Percentiles rank a stretch among this genome's conserved stretches.
These are phyloP conservation scores for Tetragonia tetragonoides DNA, from an alignment of 148 eudicot genomes.

Conservation along the genomic window DNA sequence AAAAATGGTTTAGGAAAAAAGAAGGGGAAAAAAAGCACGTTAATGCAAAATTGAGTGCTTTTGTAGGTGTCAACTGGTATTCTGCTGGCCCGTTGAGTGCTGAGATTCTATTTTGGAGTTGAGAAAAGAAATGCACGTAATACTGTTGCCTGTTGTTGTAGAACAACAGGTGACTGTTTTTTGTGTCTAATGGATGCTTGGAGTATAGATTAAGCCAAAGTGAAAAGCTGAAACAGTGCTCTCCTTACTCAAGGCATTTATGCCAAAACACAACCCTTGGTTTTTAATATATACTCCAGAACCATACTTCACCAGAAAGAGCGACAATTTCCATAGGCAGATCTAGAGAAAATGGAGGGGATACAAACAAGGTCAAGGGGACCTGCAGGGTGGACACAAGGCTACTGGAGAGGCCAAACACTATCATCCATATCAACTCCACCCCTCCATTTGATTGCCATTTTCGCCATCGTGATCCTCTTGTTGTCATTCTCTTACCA, in stretches of 20 bases:
- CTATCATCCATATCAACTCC: conserved; percentile 29
- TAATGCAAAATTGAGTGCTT: too few relatives aligned
- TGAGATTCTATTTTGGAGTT: too few relatives aligned
- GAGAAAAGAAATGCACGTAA: too few relatives aligned
- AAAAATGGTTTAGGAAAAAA: too few relatives aligned
- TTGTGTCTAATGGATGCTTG: conserved; percentile 15
- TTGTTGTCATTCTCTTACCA: conserved; percentile 51
- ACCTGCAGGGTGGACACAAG: too few relatives aligned
- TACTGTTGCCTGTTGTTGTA: too few relatives aligned
- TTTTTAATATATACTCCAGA: too few relatives aligned
- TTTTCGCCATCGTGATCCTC: conserved; percentile 58
- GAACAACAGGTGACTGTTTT: too few relatives aligned
- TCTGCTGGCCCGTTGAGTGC: too few relatives aligned
- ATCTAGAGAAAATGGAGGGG: conserved; percentile 40
- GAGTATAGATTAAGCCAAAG: conserved; percentile 27
- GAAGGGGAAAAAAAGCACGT: too few relatives aligned
- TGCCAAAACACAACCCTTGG: conserved; percentile 30
- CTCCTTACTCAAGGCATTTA: conserved; percentile 53
- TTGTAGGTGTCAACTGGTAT: too few relatives aligned
- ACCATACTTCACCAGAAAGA: too few relatives aligned
- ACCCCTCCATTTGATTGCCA: conserved; percentile 55
- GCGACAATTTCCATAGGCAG: background rate
- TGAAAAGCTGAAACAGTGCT: conserved; percentile 18
- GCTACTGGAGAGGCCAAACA: conserved; percentile 34
- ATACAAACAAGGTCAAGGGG: conserved; percentile 17